Conservation (phyloP, 768 basidiomycete species). For the Podaxis pistillaris region DNA sequence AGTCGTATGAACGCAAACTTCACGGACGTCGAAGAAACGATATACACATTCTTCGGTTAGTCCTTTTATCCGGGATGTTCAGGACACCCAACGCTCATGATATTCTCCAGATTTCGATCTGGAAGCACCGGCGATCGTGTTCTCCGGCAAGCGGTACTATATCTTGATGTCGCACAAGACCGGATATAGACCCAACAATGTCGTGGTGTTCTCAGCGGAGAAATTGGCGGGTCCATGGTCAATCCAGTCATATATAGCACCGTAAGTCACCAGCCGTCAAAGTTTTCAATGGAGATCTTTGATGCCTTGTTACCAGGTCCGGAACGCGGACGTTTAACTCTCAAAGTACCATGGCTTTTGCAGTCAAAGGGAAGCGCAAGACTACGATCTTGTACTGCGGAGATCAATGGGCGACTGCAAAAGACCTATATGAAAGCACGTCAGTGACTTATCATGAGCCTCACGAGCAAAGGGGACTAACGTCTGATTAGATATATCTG, state of each 20-base stretch:
- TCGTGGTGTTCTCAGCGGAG: slow-evolving; percentile 10
- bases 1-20: slow-evolving; percentile 4
- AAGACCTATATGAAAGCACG: slow-evolving; percentile 10
- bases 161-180: slow-evolving; percentile 10
- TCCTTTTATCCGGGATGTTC: neutral
- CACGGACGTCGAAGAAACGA: neutral
- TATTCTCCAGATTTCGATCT: slow-evolving; percentile 1
- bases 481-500: neutral
- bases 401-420: slow-evolving; percentile 8
- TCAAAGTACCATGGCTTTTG: slow-evolving; percentile 4
- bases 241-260: slow-evolving; percentile 5
- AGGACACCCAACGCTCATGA: neutral
- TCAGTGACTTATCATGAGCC: neutral
- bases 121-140: slow-evolving; percentile 5
- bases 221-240: slow-evolving; percentile 9
- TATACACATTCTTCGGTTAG: slow-evolving; percentile 5
- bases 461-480: neutral
- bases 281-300: neutral
- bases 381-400: slow-evolving; percentile 6
- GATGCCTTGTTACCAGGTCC: neutral
- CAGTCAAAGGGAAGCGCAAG: neutral
- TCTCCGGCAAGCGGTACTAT: slow-evolving; percentile 7
- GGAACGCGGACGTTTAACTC: slow-evolving; percentile 7
- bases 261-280: neutral
- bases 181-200: slow-evolving; percentile 10